Base-by-base conservation (phyloP, 2,329 filamentous ascomycete genomes). In the Lecanoromycetidae sp. region DNA sequence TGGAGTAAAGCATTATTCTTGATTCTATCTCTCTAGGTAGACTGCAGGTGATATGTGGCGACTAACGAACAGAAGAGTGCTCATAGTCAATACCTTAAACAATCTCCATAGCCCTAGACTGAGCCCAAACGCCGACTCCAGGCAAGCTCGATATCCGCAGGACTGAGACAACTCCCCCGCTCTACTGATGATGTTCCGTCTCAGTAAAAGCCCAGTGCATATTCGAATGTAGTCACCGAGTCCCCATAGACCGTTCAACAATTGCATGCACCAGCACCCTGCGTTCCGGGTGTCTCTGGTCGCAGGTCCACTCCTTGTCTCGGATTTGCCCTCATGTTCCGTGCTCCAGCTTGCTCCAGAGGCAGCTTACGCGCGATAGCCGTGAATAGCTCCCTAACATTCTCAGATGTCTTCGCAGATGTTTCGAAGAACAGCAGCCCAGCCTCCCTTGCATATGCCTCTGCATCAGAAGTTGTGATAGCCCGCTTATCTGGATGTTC, bases 401-500 rank as follows among this genome's bases (percentile, higher is more conserved):
- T 98, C 69, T 94, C 87, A 49, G 87, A 84, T 30, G 90, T 94
- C 75, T 98, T 98, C 56, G 91, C 91, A 9, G 88, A 95, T 3
- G 91, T 98, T 68, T 98, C 91, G 65, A 98, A 98, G 75, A 98
- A 98, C 45, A 98, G 76, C 5, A 98, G 77, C 34, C 87, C 87
- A 42, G 90, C 87, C 68, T 98, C 91, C 56, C 80, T 82, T 45
- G 91, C 88, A 63, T 98, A 98, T 46, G 88, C 87, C 68, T 95
- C 87, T 56, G 91, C 93, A 58, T 98, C 91, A 56, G 83, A 83
- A 19, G 84, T 83, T 52, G 81, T 64, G 52, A 98, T 91, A 34
- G 88, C 91, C 61, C 91, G 84, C 77, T 96, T 96, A 65, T 95
- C 90, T 39, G 90, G 90, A 63, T 86, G 84, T 62, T 94, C 88